A percentile compares a stretch with the other conserved stretches of the same genome.
phyloP scores from a whole-genome alignment of 257 asterid genomes.

The Orobanche coerulescens region DNA sequence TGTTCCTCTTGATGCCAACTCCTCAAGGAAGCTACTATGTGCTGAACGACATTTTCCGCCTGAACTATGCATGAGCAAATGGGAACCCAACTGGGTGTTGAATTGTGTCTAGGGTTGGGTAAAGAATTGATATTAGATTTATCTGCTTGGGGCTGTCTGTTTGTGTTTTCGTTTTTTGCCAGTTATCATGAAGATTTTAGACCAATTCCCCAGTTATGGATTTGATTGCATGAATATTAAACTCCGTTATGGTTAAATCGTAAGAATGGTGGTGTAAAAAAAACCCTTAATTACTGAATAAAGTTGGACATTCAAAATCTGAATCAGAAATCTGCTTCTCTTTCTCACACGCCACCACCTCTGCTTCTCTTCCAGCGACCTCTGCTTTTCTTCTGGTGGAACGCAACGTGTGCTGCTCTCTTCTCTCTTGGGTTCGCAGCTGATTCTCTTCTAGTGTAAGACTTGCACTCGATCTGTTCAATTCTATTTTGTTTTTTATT shows the following conservation, averaged over 20 bases:
- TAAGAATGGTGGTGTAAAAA: background rate
- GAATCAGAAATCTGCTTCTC: too few relatives aligned
- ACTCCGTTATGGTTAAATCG: background rate
- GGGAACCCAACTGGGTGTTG: constrained; percentile 8
- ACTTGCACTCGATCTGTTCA: too few relatives aligned
- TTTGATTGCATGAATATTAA: constrained; percentile 16
- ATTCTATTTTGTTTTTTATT: too few relatives aligned
- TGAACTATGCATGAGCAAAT: constrained; percentile 61
- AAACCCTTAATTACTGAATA: too few relatives aligned
- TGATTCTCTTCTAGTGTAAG: too few relatives aligned
- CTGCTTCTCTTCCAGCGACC: too few relatives aligned
- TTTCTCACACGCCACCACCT: too few relatives aligned
- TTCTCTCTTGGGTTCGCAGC: too few relatives aligned
- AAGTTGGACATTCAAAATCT: too few relatives aligned
- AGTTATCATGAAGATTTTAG: constrained; percentile 20
- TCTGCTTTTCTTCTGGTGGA: too few relatives aligned
- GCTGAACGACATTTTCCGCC: constrained; percentile 80
- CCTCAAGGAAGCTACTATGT: constrained; percentile 79
- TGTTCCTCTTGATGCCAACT: constrained; percentile 94
- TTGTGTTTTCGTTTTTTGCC: constrained; percentile 29
- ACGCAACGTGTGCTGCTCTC: too few relatives aligned
- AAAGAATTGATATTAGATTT: constrained; percentile 20
- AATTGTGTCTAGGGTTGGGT: constrained; percentile 19
- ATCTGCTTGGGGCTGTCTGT: constrained; percentile 22
- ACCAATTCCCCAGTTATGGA: constrained; percentile 15